These are phyloP conservation scores for Leucaena leucocephala DNA, from an alignment of 306 rosid genomes.

Conservation along the genomic window DNA sequence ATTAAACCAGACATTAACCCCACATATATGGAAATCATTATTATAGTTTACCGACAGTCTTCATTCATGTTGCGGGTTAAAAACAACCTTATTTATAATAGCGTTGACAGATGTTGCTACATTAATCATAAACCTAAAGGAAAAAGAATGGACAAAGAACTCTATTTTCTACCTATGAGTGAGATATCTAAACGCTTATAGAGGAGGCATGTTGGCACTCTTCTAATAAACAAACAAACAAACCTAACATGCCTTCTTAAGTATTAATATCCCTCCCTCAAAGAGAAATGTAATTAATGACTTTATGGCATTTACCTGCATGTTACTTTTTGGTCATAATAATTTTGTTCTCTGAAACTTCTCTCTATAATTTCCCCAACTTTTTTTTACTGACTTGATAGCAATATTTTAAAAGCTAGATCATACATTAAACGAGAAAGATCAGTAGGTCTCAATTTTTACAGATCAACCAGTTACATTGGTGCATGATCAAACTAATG, in stretches of 20 bases:
- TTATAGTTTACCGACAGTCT: background rate
- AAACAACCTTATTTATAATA: background rate
- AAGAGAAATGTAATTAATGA: slow-evolving; percentile 29
- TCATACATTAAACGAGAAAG: too few relatives aligned
- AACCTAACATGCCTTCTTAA: slow-evolving; percentile 44
- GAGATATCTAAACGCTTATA: slow-evolving; percentile 22
- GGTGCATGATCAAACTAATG: too few relatives aligned
- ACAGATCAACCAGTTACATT: too few relatives aligned
- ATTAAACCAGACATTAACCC: slow-evolving; percentile 10
- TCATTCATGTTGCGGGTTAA: background rate
- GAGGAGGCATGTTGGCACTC: slow-evolving; percentile 43
- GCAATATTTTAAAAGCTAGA: too few relatives aligned
- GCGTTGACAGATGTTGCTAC: background rate
- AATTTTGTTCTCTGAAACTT: background rate
- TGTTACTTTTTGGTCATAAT: slow-evolving; percentile 11
- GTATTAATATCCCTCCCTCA: background rate
- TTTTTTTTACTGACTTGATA: slow-evolving; percentile 1
- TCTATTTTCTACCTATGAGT: slow-evolving; percentile 41
- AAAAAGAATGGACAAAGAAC: slow-evolving; percentile 36
- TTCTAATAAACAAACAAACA: slow-evolving; percentile 31
- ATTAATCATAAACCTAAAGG: background rate
- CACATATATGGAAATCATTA: background rate
- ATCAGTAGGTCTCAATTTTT: too few relatives aligned
- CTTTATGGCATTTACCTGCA: background rate
- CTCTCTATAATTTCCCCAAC: background rate